Evolutionary conservation across 1,284 basidiomycete genomes (phyloP), one percentile per base, ranked within the genome.

Genomic region (Apiotrichum montevideense): DNA sequence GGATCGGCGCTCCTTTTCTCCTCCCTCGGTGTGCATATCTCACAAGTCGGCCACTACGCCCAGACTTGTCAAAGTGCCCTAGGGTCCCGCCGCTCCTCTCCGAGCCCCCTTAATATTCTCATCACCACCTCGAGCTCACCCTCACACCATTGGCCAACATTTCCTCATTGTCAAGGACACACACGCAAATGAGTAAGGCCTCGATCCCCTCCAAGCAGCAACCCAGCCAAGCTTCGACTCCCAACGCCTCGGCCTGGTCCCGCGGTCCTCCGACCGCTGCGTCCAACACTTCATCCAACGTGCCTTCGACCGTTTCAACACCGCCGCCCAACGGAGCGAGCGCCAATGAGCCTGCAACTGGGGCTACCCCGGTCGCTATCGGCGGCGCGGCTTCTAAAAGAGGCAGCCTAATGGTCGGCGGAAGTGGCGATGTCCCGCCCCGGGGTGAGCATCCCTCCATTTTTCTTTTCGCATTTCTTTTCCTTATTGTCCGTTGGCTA

Each of bases 401-500:
- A 58, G 70, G 69, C 44, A 74, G 69, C 55, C 48, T 75, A 45
- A 65, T 75, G 63, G 73, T 71, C n/a, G 69, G 70, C 37, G 70
- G 67, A 39, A 66, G 63, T 45, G 63, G 67, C 41, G 72, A 75
- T 47, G 65, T 73, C 44, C 62, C 68, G 56, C 59, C 64, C 41
- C 62, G 64, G 50, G 65, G 73, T 70, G 55, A 66, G 70, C 13
- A 9, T 39, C 37, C 37, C 37, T 21, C 37, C 37, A 39, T 42
- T 11, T 41, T 5, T 7, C 14, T 35, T 32, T 39, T 13, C 39
- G 29, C 5, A 40, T 41, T 35, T 39, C 37, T 39, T 13, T 7
- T 39, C 37, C 37, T 45, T 56, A 21, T 46, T 51, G 35, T 47
- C 35, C 49, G 34, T 39, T 46, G 37, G 44, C 54, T 48, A 15